These are phyloP conservation scores for Petunia hybrid DNA, from an alignment of 305 asterid species.

Conservation along the genomic window DNA sequence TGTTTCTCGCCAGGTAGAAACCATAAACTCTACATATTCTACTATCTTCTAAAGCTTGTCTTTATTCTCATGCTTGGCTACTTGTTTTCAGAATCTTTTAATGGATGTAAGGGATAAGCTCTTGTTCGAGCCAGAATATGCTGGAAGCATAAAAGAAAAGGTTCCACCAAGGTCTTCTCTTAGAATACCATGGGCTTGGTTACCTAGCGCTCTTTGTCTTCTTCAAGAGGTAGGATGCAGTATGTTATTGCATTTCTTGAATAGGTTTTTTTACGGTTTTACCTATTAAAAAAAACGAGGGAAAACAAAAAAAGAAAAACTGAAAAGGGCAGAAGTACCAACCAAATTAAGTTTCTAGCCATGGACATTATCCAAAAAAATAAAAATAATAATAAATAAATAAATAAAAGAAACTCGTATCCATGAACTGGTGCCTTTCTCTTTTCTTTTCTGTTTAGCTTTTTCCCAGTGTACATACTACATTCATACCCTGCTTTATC, in stretches of 20 bases:
- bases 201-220: conserved; percentile 95
- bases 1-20: conserved; percentile 78
- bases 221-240: conserved; percentile 84
- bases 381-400: no score
- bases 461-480: conserved; percentile 10
- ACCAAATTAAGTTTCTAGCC: conserved; percentile 18
- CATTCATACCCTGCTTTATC: conserved; percentile 7
- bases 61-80: conserved; percentile 26
- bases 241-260: conserved; percentile 24
- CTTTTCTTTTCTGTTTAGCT: conserved; percentile 12
- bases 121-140: conserved; percentile 95
- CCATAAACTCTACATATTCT: not conserved
- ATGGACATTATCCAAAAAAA: not conserved
- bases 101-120: conserved; percentile 97
- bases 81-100: conserved; percentile 70
- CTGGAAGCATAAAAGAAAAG: conserved; percentile 85
- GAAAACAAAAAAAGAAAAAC: not conserved
- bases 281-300: no score
- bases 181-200: conserved; percentile 89
- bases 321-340: conserved; percentile 13
- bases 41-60: not conserved
- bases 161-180: conserved; percentile 88
- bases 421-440: not conserved
- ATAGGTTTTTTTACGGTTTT: conserved; percentile 43
- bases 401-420: not conserved